Evolutionary conservation across 2,329 filamentous ascomycete species (phyloP).

Genomic region (Chrysoporthe austroafricana): DNA sequence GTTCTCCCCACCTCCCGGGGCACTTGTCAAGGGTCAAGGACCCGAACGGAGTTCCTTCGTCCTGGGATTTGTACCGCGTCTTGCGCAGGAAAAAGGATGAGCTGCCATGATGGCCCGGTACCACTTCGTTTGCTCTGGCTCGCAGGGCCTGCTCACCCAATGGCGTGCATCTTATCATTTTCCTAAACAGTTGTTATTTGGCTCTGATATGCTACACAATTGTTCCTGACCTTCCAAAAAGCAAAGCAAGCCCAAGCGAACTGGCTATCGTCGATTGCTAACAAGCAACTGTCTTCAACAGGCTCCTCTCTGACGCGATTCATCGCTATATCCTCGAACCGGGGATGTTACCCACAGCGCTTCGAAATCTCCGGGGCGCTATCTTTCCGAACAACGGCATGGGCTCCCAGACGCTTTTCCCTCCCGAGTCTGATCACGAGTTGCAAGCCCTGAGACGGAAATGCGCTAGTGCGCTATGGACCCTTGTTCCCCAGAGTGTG

Average conservation of each 20-base stretch:
- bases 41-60: background rate
- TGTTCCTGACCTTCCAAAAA: background rate
- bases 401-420: conserved; percentile 63
- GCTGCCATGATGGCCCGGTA: background rate
- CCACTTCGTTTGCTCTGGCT: background rate
- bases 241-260: background rate
- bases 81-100: conserved; percentile 25
- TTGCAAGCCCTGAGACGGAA: conserved; percentile 65
- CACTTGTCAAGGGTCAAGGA: background rate
- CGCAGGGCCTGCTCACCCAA: background rate
- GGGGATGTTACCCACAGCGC: conserved; percentile 65
- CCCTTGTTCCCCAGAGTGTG: conserved; percentile 51
- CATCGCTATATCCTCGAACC: conserved; percentile 64
- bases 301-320: conserved; percentile 62
- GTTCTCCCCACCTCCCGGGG: conserved; percentile 21
- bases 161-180: background rate
- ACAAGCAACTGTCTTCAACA: conserved; percentile 37
- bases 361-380: conserved; percentile 73
- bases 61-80: conserved; percentile 32
- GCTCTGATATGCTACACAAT: background rate
- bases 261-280: background rate
- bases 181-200: background rate
- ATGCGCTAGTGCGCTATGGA: conserved; percentile 65
- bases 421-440: conserved; percentile 64
- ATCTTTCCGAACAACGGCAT: conserved; percentile 87